A percentile compares a stretch with the other conserved stretches of the same genome.
Conservation (phyloP, 768 basidiomycete genomes). For the Krasilnikovozyma curviuscula region DNA sequence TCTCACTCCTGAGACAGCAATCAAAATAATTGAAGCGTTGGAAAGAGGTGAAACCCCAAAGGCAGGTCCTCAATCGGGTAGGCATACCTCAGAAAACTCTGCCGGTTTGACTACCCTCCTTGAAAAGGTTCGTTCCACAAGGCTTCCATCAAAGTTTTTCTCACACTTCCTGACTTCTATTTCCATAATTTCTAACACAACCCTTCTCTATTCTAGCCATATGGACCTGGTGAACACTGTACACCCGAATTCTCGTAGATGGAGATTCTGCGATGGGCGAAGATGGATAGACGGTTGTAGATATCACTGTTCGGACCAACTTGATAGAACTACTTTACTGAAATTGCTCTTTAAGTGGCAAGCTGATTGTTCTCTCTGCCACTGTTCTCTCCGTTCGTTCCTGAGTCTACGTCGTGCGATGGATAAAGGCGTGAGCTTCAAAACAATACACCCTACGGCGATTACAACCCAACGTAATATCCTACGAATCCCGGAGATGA, state of each 20-base stretch:
- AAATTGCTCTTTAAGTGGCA: background rate
- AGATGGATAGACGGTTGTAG: background rate
- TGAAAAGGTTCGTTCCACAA: constrained; percentile 38
- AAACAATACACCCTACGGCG: too few relatives aligned
- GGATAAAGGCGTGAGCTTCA: too few relatives aligned
- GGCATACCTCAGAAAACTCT: constrained; percentile 79
- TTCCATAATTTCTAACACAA: background rate
- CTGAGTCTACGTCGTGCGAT: too few relatives aligned
- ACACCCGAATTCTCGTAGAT: constrained; percentile 59
- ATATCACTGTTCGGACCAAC: background rate
- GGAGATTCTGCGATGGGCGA: too few relatives aligned
- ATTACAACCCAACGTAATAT: too few relatives aligned
- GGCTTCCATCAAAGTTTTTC: background rate
- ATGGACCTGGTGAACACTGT: constrained; percentile 82
- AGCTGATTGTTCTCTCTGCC: background rate
- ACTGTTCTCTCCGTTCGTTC: constrained; percentile 2
- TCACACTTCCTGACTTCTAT: constrained; percentile 9
- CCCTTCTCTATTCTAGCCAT: constrained; percentile 40
- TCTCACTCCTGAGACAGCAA: constrained; percentile 30
- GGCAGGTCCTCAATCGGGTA: constrained; percentile 77
- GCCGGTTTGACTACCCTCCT: constrained; percentile 67
- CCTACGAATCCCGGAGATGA: too few relatives aligned
- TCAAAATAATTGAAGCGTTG: constrained; percentile 28
- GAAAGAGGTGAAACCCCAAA: constrained; percentile 58
- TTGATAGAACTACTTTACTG: background rate